Evolutionary conservation across 768 basidiomycete genomes (phyloP), one percentile per base, ranked within the genome.

Genomic region (Gautieria morchelliformis): DNA sequence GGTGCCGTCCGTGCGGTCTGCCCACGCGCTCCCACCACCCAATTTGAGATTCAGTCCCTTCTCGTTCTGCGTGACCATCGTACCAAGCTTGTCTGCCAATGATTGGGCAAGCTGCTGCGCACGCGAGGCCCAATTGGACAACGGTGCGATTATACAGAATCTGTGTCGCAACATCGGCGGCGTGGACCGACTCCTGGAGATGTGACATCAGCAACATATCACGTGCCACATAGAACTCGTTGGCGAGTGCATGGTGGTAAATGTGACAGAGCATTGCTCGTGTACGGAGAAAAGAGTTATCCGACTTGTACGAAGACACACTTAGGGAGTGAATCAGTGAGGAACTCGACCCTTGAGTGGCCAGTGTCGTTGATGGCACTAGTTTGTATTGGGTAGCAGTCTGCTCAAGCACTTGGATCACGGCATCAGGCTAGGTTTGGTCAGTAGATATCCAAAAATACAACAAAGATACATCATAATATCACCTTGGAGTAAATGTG

Each of bases 201-300:
- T 98, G 96, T 5, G 94, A 97, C 96, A 99, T 98, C 60, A 99
- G 76, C 39, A 99, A 74, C 89, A 98, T 94, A 73, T 99, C 96
- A 30, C 96, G 89, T 10, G 96, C 89, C 27, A 90, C 92, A 74
- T 96, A 82, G 75, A 93, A 99, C 66, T 95, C 88, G 64, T 98
- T 96, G 70, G 94, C 92, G 32, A 96, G 80, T 27, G 95, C 96
- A 66, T 93, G 85, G 71, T 97, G 94, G 70, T 93, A 99, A 67
- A 98, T 93, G 69, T 99, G 96, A 66, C 87, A 87, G 53, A 99
- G 84, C 85, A 99, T 95, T 8, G 96, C 95, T 60, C 96, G 85
- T 12, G 96, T 97, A 56, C 95, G 88, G 53, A 97, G 77, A 53
- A 98, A 81, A 1, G 93, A 88, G 66, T 92, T 92, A 65, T 87